Evolutionary conservation across 257 asterid species (phyloP).

Genomic region (Solanum chiquidenum): DNA sequence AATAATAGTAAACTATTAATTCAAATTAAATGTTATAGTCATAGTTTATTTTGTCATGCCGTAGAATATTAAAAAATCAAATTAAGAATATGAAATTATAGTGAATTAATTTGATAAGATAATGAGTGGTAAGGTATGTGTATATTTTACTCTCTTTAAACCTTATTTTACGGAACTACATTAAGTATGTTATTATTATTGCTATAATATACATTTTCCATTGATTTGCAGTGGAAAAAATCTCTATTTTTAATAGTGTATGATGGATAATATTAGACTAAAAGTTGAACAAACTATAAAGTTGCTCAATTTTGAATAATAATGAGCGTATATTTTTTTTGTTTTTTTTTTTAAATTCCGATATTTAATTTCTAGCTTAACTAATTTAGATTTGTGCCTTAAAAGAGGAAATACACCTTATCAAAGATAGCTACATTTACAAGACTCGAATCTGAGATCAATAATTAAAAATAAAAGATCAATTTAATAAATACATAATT

Average conservation of each 20-base stretch:
- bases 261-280: not conserved
- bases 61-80: not conserved
- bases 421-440: not conserved
- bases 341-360: not conserved
- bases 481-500: not conserved
- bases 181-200: too few species aligned
- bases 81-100: not conserved
- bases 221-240: not conserved
- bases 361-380: not conserved
- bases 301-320: not conserved
- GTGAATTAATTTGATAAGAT: not conserved
- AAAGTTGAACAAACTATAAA: not conserved
- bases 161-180: too few species aligned
- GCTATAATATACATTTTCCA: not conserved
- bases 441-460: not conserved
- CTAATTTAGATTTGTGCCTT: not conserved
- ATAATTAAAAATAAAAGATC: not conserved
- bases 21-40: too few species aligned
- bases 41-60: not conserved
- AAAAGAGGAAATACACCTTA: accelerated
- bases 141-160: too few species aligned
- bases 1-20: too few species aligned
- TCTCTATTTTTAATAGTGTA: not conserved
- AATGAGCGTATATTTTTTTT: not conserved
- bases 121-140: too few species aligned